phyloP scores from a whole-genome alignment of 2,329 filamentous ascomycete species.

The Albifimbria verrucaria region DNA sequence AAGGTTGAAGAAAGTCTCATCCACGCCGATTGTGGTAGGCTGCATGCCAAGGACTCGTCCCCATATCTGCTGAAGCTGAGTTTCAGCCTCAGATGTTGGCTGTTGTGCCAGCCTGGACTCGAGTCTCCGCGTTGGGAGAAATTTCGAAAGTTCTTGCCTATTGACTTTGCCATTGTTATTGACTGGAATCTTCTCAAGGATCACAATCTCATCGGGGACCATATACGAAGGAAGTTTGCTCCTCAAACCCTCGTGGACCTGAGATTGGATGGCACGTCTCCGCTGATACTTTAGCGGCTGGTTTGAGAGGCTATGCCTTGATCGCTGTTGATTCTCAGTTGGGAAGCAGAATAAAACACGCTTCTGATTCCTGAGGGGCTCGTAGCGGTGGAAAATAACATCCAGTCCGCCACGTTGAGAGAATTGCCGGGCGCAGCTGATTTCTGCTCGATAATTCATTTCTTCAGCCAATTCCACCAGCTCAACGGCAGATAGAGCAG shows the following conservation, averaged over 20 bases:
- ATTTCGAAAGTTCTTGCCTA: too few species aligned
- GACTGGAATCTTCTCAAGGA: neutral
- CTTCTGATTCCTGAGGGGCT: slow-evolving; percentile 7
- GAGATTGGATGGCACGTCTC: slow-evolving; percentile 2
- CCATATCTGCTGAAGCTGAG: slow-evolving; percentile 35
- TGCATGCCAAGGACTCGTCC: slow-evolving; percentile 35
- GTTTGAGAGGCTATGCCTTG: slow-evolving; percentile 7
- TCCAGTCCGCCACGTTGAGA: slow-evolving; percentile 13
- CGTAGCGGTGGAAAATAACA: slow-evolving; percentile 13
- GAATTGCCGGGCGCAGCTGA: slow-evolving; percentile 36
- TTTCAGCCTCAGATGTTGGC: neutral
- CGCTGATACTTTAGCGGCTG: slow-evolving; percentile 11
- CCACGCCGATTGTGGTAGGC: slow-evolving; percentile 21
- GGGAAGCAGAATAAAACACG: slow-evolving; percentile 11
- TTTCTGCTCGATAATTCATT: slow-evolving; percentile 41
- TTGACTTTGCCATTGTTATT: neutral
- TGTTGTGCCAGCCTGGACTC: too few species aligned
- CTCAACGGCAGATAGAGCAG: slow-evolving; percentile 11
- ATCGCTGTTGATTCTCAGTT: slow-evolving; percentile 1
- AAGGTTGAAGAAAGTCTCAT: slow-evolving; percentile 8
- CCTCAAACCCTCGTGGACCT: slow-evolving; percentile 2
- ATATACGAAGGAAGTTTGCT: slow-evolving; percentile 1
- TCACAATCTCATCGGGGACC: neutral
- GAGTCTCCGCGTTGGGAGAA: too few species aligned
- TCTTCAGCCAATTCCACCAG: slow-evolving; percentile 17